Base-by-base conservation (phyloP, 78 protist genomes). In the Dictyostelium intermedium region DNA sequence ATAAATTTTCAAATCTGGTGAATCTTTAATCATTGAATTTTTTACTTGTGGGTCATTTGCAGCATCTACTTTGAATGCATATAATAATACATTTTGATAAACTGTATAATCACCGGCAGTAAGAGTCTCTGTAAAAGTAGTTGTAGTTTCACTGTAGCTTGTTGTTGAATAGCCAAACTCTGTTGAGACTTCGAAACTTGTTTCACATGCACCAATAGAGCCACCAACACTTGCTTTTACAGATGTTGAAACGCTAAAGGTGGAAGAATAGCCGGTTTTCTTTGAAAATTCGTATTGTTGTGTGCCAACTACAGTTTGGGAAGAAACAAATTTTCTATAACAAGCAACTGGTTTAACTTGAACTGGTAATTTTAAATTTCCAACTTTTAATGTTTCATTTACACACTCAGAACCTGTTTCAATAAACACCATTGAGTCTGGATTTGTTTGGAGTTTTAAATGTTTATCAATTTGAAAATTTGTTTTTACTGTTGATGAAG, bases 281-380 rank as follows among this genome's bases (percentile, higher is more conserved):
- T 80, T 80, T 11, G 61, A 23, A 7, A 80, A 80, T 16, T 41
- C 41, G 16, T 80, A 30, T 27, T 41, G 34, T 47, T 47, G 72
- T 13, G 84, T 80, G 14, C 84, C 84, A 80, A 80, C 84, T 25
- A 80, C 50, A 9, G 84, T 76, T 76, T 76, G 37, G n/a, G 37
- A n/a, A 23, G 60, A 37, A 1, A 76, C 25, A 41, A 76, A 76
- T 6, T 32, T 76, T 76, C 82, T 76, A 37, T 9, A 76, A n/a
- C 45, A 25, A 5, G 82, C 82, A 76, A 76, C 56, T 76, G 82
- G 82, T 76, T 76, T 76, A 41, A 39, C 41, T 76, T 39, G 79
- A 34, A 72, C 82, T n/a, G 82, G 82, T 76, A 76, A 76, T 76
- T 39, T 76, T 6, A 39, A 76, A 30, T 37, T 41, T n/a, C 82